A percentile compares a stretch with the other conserved stretches of the same genome.
phyloP scores from a whole-genome alignment of 164 flowering plant genomes.

The Macadamia integrifolia region DNA sequence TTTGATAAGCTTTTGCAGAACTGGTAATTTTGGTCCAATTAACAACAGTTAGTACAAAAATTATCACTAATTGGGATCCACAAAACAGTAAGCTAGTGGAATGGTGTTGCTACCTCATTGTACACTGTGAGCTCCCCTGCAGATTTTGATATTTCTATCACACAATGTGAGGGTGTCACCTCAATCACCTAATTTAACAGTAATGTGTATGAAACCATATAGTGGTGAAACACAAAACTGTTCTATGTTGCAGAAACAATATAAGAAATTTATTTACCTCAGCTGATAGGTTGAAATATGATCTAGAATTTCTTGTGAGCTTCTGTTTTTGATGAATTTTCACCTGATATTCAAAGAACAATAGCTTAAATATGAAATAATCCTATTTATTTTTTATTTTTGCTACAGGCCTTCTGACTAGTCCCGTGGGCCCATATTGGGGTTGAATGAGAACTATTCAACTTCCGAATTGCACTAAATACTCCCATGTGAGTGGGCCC shows the following conservation, averaged over 20 bases:
- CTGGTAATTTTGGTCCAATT: constrained; percentile 26
- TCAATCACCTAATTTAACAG: constrained; percentile 49
- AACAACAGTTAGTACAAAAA: neutral
- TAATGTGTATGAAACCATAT: neutral
- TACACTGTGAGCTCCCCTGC: constrained; percentile 50
- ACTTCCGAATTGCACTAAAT: no score
- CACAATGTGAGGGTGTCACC: constrained; percentile 69
- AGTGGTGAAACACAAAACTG: neutral
- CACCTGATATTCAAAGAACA: constrained; percentile 25
- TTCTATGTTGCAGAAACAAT: neutral
- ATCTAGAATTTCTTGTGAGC: constrained; percentile 33
- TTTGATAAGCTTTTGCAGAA: constrained; percentile 66
- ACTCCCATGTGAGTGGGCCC: no score
- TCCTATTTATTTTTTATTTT: no score
- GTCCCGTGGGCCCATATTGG: no score
- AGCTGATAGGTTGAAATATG: constrained; percentile 43
- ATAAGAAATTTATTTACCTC: constrained; percentile 41
- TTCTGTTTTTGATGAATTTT: constrained; percentile 39
- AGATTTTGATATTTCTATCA: constrained; percentile 65
- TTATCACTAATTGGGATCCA: neutral
- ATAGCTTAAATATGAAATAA: neutral
- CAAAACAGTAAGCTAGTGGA: neutral
- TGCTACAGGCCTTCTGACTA: no score
- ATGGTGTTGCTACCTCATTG: constrained; percentile 35
- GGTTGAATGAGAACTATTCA: no score